Evolutionary conservation across 768 basidiomycete genomes (phyloP).

Genomic region (Macrolepiota fuliginosa): DNA sequence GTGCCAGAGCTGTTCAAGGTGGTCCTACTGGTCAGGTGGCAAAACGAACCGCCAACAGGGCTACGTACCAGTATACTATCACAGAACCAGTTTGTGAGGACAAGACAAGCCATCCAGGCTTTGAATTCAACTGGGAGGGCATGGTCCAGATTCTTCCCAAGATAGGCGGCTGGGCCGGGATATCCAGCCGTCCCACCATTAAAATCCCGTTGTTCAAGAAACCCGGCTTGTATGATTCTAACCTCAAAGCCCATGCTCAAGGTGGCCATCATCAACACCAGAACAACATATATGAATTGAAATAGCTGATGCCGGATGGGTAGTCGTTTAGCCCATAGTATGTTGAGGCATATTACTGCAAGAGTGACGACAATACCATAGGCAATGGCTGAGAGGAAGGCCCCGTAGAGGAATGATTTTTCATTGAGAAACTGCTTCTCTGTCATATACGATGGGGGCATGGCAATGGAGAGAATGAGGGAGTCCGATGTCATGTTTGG

Average conservation of each 20-base stretch:
- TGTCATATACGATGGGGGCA: conserved; percentile 7
- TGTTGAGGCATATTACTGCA: background rate
- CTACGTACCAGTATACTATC: conserved; percentile 2
- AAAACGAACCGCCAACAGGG: background rate
- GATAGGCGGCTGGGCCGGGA: conserved; percentile 4
- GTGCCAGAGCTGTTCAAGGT: background rate
- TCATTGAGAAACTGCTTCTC: conserved; percentile 7
- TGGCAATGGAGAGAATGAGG: background rate
- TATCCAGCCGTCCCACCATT: conserved; percentile 7
- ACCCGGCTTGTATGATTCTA: conserved; percentile 4
- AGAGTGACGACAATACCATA: conserved; percentile 4
- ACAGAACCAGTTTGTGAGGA: conserved; percentile 8
- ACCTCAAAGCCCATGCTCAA: conserved; percentile 5
- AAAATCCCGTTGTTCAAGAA: conserved; percentile 8
- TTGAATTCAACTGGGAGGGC: conserved; percentile 2
- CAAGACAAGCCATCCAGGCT: conserved; percentile 9
- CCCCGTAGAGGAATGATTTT: conserved; percentile 9
- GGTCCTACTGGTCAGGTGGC: background rate
- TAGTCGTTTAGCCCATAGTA: background rate
- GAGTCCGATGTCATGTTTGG: background rate
- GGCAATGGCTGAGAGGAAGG: conserved; percentile 3
- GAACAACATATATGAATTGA: conserved; percentile 3
- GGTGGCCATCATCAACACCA: conserved; percentile 3
- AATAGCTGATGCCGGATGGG: background rate
- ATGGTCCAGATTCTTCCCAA: conserved; percentile 5